Evolutionary conservation across 805 yeast species (phyloP).

Genomic region (Candida gorgasii): DNA sequence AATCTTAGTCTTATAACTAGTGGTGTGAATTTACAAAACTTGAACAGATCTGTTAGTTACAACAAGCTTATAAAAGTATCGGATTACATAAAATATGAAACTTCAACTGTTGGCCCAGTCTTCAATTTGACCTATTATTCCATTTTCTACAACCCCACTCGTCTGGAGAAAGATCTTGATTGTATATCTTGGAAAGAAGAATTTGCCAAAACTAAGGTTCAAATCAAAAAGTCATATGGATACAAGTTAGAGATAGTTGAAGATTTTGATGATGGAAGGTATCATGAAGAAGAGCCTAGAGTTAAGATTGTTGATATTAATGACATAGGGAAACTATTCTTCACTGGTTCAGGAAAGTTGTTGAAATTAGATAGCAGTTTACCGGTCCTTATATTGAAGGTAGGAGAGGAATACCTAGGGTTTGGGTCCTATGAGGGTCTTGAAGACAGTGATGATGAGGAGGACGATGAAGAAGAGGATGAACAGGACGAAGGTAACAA

Average conservation of each 20-base stretch:
- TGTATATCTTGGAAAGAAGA: constrained; percentile 75
- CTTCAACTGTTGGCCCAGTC: constrained; percentile 53
- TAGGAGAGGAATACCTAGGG: constrained; percentile 47
- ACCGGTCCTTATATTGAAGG: constrained; percentile 68
- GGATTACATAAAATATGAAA: constrained; percentile 6
- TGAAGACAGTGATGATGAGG: constrained; percentile 25
- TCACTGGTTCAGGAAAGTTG: constrained; percentile 68
- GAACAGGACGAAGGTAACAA: constrained; percentile 15
- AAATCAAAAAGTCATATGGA: constrained; percentile 24
- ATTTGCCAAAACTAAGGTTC: constrained; percentile 54
- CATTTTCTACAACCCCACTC: constrained; percentile 59
- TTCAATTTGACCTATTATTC: constrained; percentile 61
- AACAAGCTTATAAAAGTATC: constrained; percentile 53
- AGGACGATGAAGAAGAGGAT: constrained; percentile 25
- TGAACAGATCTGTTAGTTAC: constrained; percentile 59
- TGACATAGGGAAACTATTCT: constrained; percentile 54
- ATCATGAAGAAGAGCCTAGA: constrained; percentile 58
- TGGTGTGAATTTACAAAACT: constrained; percentile 56
- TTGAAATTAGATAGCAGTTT: constrained; percentile 61
- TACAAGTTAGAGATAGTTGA: constrained; percentile 55
- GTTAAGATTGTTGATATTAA: constrained; percentile 35
- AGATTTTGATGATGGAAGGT: constrained; percentile 67
- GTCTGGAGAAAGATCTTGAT: constrained; percentile 30
- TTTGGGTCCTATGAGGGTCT: constrained; percentile 39
- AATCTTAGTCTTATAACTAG: constrained; percentile 66